A percentile compares a stretch with the other conserved stretches of the same genome.
Evolutionary conservation across 140 eudicot species (phyloP).

Genomic region (Bidens hawaiensis): DNA sequence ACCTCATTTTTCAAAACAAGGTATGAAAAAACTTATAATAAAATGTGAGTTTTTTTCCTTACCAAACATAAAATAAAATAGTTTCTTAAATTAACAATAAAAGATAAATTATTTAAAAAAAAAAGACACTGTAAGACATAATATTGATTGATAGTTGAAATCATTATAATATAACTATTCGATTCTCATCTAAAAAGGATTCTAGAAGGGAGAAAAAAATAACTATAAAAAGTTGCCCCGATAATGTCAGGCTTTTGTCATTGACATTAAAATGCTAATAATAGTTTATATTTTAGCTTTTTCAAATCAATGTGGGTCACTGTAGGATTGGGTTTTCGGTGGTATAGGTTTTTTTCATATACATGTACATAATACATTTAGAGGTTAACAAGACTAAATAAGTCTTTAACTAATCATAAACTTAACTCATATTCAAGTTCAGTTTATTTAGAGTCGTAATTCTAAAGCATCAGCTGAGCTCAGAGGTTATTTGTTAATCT

Average conservation of each 20-base stretch:
- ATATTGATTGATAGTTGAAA: conserved; percentile 9
- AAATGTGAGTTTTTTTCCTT: too few relatives aligned
- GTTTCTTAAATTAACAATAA: too few relatives aligned
- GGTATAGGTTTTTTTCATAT: neutral
- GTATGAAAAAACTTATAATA: too few relatives aligned
- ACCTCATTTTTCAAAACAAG: neutral
- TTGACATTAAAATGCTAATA: conserved; percentile 7
- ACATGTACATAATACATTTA: neutral
- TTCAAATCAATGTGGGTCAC: conserved; percentile 14
- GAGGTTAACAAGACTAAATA: neutral
- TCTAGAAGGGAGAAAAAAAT: conserved; percentile 25
- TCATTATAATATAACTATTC: neutral
- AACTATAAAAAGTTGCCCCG: neutral
- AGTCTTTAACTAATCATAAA: neutral
- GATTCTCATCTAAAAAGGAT: conserved; percentile 15
- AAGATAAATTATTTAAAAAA: too few relatives aligned
- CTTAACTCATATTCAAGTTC: neutral
- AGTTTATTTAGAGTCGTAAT: neutral
- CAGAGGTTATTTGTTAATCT: neutral
- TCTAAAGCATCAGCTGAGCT: neutral
- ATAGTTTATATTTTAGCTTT: neutral
- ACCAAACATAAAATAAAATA: neutral
- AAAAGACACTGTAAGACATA: neutral
- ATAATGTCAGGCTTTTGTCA: conserved; percentile 30
- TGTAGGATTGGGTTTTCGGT: conserved; percentile 17